Conservation (phyloP, 768 basidiomycete species). For the Termitomyces sp. region DNA sequence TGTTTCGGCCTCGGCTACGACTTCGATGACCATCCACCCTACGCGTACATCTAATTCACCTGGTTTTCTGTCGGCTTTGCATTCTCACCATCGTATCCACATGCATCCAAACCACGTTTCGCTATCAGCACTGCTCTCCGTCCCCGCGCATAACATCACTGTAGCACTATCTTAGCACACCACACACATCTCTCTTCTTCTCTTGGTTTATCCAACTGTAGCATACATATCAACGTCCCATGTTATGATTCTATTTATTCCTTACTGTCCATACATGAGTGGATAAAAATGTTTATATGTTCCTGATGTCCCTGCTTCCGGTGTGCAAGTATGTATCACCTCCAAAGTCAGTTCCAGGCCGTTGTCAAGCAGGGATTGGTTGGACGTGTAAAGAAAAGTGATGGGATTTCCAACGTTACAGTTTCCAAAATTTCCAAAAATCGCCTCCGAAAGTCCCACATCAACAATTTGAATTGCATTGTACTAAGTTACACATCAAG, state of each 20-base stretch:
- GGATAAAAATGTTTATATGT: not conserved
- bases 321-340: not conserved
- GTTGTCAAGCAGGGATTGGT: not conserved
- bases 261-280: not conserved
- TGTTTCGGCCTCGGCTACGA: constrained; percentile 1
- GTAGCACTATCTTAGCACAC: constrained; percentile 23
- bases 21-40: not conserved
- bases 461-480: not conserved
- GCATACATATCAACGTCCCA: constrained; percentile 7
- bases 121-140: constrained; percentile 9
- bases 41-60: not conserved
- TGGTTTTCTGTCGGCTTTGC: not conserved
- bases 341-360: not conserved
- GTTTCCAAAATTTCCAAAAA: not conserved
- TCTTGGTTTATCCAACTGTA: constrained; percentile 13
- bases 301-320: not conserved
- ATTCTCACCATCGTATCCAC: not conserved
- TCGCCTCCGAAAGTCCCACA: not conserved
- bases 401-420: not conserved
- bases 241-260: not conserved
- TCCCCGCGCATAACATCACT: constrained; percentile 8
- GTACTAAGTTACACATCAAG: not conserved
- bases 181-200: not conserved
- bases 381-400: not conserved
- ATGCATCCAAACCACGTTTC: not conserved